Percentiles rank a stretch among this genome's conserved stretches.
Evolutionary conservation across 2,329 filamentous ascomycete species (phyloP).

Genomic region (Coniella lustricola): DNA sequence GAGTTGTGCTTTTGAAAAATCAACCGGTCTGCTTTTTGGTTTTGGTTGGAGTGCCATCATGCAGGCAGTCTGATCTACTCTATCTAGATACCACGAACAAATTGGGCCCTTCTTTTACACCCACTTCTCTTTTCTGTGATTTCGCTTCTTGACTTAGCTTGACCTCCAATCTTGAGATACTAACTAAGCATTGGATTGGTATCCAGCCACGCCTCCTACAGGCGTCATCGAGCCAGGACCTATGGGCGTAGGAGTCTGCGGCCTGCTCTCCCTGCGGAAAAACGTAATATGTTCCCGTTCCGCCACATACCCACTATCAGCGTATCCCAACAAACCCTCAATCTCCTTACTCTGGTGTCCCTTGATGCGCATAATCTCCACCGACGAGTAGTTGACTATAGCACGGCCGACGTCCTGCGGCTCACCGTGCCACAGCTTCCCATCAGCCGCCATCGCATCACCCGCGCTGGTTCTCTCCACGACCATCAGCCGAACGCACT

Average conservation of each 20-base stretch:
- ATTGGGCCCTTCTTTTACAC: neutral
- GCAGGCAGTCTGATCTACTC: neutral
- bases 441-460: conserved; percentile 24
- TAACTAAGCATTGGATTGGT: conserved; percentile 17
- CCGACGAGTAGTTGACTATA: conserved; percentile 85
- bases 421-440: conserved; percentile 41
- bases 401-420: conserved; percentile 76
- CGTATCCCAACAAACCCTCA: conserved; percentile 72
- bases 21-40: neutral
- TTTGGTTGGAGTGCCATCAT: neutral
- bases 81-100: conserved; percentile 6
- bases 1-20: neutral
- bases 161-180: no score
- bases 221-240: conserved; percentile 13
- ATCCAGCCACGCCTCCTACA: conserved; percentile 19
- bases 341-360: conserved; percentile 81
- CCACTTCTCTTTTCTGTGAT: neutral
- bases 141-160: no score
- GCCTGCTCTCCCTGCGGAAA: conserved; percentile 48
- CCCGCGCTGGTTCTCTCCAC: conserved; percentile 50
- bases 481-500: conserved; percentile 81
- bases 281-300: conserved; percentile 82
- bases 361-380: conserved; percentile 77
- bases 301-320: conserved; percentile 90
- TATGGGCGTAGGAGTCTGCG: conserved; percentile 39